phyloP scores from a whole-genome alignment of 345 rosid species.

The Populus alba region DNA sequence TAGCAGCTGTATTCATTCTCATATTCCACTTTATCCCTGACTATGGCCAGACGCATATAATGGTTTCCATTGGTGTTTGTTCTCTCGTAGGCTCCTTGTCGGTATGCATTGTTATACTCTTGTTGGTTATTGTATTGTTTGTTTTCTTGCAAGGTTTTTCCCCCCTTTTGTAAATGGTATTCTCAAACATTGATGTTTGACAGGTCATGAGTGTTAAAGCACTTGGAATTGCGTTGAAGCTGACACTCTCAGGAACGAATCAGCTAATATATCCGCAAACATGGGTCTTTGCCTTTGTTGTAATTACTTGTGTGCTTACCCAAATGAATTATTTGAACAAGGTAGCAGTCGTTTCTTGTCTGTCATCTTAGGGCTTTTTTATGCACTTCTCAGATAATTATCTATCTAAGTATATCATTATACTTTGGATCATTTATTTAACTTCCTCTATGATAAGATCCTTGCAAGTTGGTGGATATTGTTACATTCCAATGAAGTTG shows the following conservation, averaged over 20 bases:
- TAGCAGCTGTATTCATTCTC: conserved; percentile 66
- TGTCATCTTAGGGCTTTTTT: neutral
- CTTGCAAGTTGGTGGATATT: neutral
- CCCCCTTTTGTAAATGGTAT: neutral
- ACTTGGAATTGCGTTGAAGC: conserved; percentile 42
- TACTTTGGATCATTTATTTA: neutral
- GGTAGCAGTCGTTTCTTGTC: conserved; percentile 15
- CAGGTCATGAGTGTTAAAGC: conserved; percentile 53
- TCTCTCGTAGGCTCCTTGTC: conserved; percentile 96
- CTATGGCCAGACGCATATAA: conserved; percentile 92
- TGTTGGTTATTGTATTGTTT: neutral
- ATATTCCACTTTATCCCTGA: conserved; percentile 66
- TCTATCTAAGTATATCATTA: neutral
- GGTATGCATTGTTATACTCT: conserved; percentile 45
- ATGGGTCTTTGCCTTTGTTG: conserved; percentile 40
- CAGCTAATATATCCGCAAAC: conserved; percentile 43
- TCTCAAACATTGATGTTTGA: conserved; percentile 1
- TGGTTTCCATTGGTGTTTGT: conserved; percentile 91
- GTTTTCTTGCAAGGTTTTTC: neutral
- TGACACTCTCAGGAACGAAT: conserved; percentile 41
- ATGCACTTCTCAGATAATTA: too few relatives aligned
- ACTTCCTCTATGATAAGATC: neutral
- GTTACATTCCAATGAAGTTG: neutral
- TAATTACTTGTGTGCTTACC: conserved; percentile 40
- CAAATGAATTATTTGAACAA: conserved; percentile 49